phyloP scores from a whole-genome alignment of 768 basidiomycete genomes.

The Harrya chromipes region DNA sequence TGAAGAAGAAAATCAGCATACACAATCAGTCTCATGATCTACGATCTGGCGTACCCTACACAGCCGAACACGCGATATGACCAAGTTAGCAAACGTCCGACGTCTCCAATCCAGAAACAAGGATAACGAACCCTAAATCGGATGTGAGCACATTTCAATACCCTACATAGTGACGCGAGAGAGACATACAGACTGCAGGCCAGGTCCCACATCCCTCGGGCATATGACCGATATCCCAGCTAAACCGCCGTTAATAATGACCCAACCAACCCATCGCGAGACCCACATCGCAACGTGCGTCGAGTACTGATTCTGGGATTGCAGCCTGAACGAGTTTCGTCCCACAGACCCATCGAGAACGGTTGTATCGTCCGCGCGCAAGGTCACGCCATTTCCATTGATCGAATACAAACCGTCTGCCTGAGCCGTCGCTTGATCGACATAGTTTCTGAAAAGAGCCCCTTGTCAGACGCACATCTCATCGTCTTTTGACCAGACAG shows the following conservation, averaged over 20 bases:
- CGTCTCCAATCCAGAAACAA: not conserved
- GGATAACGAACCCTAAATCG: conserved; percentile 15
- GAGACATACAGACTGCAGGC: conserved; percentile 36
- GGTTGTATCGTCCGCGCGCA: conserved; percentile 33
- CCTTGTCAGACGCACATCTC: not conserved
- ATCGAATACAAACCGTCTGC: conserved; percentile 55
- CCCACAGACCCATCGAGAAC: conserved; percentile 25
- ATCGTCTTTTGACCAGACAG: not conserved
- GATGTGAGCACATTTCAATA: not conserved
- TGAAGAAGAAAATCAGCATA: not conserved
- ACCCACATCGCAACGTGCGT: conserved; percentile 33
- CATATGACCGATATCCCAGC: conserved; percentile 35
- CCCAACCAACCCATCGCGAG: too few relatives aligned
- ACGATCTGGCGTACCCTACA: conserved; percentile 17
- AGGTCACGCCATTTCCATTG: conserved; percentile 34
- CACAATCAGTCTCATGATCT: not conserved
- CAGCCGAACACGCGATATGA: not conserved
- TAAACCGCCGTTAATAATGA: not conserved
- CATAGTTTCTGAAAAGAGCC: conserved; percentile 36
- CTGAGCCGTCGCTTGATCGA: conserved; percentile 45
- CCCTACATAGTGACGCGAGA: not conserved
- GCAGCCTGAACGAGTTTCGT: conserved; percentile 33
- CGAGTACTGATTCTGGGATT: conserved; percentile 25
- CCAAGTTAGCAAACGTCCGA: not conserved
- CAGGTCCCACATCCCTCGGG: conserved; percentile 40